These are phyloP conservation scores for Fusarium sublunatum DNA, from an alignment of 2,329 filamentous ascomycete species.

Conservation along the genomic window DNA sequence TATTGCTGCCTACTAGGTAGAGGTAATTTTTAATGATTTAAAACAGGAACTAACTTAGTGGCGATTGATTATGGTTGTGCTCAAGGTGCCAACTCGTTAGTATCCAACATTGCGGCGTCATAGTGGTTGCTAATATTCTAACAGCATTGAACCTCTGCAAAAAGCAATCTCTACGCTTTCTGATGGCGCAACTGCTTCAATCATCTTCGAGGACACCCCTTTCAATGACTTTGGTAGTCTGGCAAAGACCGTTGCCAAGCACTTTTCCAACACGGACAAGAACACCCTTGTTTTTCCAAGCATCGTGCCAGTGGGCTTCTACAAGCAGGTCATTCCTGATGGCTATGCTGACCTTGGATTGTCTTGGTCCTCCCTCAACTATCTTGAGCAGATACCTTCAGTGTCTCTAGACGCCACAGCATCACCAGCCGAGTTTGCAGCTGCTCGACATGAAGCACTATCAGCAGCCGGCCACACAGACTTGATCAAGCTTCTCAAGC, in stretches of 20 bases:
- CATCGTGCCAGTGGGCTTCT: slow-evolving; percentile 12
- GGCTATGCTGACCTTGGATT: not conserved
- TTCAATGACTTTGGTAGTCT: slow-evolving; percentile 21
- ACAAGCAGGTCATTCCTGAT: not conserved
- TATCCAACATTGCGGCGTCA: accelerated
- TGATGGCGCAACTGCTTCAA: not conserved
- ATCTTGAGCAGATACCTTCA: not conserved
- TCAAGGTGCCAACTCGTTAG: slow-evolving; percentile 12
- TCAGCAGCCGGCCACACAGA: slow-evolving; percentile 5
- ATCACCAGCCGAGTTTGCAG: slow-evolving; percentile 6
- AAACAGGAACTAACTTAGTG: not conserved
- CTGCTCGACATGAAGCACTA: slow-evolving; percentile 12
- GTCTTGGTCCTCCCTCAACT: slow-evolving; percentile 20
- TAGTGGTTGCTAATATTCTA: not conserved
- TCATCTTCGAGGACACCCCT: slow-evolving; percentile 9
- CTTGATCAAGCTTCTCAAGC: slow-evolving; percentile 1
- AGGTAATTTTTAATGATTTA: not conserved
- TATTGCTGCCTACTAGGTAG: accelerated
- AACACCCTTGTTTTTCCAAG: not conserved
- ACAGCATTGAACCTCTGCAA: slow-evolving; percentile 4
- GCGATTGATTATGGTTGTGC: slow-evolving; percentile 16
- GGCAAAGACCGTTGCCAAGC: slow-evolving; percentile 9
- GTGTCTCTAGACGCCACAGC: slow-evolving; percentile 14
- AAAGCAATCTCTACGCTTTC: not conserved
- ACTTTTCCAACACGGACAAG: not conserved